phyloP scores from a whole-genome alignment of 2,329 filamentous ascomycete species.

The Trichoderma breve region DNA sequence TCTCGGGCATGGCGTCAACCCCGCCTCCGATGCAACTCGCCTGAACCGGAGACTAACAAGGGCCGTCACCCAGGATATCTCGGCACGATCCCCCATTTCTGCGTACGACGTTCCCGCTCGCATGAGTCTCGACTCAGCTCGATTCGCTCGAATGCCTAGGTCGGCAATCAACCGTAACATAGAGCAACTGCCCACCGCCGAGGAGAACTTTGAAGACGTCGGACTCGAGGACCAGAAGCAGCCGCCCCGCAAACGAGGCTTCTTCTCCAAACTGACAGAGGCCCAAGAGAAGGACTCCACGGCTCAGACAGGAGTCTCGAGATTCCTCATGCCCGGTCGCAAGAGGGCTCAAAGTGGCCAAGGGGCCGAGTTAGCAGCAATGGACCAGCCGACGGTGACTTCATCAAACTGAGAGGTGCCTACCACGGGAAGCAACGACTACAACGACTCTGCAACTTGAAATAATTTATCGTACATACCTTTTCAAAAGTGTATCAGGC shows the following conservation, averaged over 20 bases:
- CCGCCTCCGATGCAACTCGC: not conserved
- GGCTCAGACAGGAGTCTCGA: conserved; percentile 44
- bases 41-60: conserved; percentile 22
- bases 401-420: conserved; percentile 19
- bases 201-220: conserved; percentile 87
- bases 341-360: conserved; percentile 66
- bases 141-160: conserved; percentile 60
- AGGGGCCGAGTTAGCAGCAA: conserved; percentile 67
- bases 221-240: conserved; percentile 73
- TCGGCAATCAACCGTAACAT: conserved; percentile 59
- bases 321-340: conserved; percentile 67
- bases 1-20: not conserved
- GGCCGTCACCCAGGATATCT: conserved; percentile 68
- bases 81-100: conserved; percentile 74
- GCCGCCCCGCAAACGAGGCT: conserved; percentile 56
- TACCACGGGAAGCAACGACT: not conserved
- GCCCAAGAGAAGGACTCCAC: conserved; percentile 33
- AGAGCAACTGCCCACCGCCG: conserved; percentile 63
- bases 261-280: conserved; percentile 77
- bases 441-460: not conserved
- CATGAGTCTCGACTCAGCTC: conserved; percentile 76
- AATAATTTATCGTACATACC: conserved; percentile 13
- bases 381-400: conserved; percentile 45
- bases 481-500: conserved; percentile 9
- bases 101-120: conserved; percentile 61